Evolutionary conservation across 371 early-diverging fungal genomes (phyloP).

Genomic region (Mucor indicus): DNA sequence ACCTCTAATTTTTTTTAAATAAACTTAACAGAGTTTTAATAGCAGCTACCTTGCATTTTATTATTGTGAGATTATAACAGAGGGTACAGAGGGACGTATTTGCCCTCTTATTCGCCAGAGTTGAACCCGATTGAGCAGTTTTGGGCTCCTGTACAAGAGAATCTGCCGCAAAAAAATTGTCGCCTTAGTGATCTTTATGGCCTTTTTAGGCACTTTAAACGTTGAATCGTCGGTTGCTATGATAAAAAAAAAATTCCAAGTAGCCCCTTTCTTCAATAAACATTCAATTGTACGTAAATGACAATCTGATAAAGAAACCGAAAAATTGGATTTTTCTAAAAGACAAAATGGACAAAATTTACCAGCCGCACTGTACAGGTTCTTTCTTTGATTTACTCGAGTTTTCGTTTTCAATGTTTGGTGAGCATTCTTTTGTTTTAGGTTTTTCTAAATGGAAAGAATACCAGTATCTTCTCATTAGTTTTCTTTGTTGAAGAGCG

Average conservation of each 20-base stretch:
- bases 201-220: constrained; percentile 9
- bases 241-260: constrained; percentile 1
- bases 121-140: too few species aligned
- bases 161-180: too few species aligned
- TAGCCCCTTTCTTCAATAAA: constrained; percentile 15
- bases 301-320: constrained; percentile 11
- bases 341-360: background rate
- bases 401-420: constrained; percentile 1
- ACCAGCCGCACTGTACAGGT: too few species aligned
- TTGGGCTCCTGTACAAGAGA: too few species aligned
- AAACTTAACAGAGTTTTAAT: too few species aligned
- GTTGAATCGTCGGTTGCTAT: constrained; percentile 6
- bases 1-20: too few species aligned
- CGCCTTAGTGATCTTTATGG: too few species aligned
- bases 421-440: background rate
- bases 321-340: constrained; percentile 1
- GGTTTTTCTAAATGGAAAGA: constrained; percentile 1
- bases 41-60: too few species aligned
- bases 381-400: too few species aligned
- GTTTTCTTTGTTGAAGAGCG: constrained; percentile 6
- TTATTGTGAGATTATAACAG: too few species aligned
- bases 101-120: too few species aligned
- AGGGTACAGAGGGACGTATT: too few species aligned
- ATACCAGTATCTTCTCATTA: constrained; percentile 19
- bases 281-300: constrained; percentile 15